These are phyloP conservation scores for Geotrichum macrosporum DNA, from an alignment of 1,139 yeast genomes.

Conservation along the genomic window DNA sequence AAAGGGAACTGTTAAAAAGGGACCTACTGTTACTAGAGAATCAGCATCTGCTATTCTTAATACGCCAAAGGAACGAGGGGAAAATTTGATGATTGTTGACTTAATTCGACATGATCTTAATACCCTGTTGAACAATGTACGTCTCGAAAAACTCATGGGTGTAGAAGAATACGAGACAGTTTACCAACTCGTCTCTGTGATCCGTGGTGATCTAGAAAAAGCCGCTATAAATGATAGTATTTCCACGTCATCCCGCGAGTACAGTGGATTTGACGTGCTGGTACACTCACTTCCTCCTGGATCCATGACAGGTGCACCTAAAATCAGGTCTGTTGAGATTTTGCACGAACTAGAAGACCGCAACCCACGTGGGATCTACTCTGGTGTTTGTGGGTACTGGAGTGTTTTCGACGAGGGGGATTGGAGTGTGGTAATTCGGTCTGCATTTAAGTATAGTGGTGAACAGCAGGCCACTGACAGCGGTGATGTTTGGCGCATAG, in stretches of 20 bases:
- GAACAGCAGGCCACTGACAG: conserved; percentile 28
- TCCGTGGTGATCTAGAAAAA: conserved; percentile 54
- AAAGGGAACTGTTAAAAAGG: conserved; percentile 85
- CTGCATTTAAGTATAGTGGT: conserved; percentile 62
- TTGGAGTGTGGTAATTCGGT: conserved; percentile 93
- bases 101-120: conserved; percentile 87
- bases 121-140: conserved; percentile 61
- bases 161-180: conserved; percentile 93
- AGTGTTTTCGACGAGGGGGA: conserved; percentile 82
- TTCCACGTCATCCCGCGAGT: conserved; percentile 29
- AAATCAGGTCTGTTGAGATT: conserved; percentile 82
- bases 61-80: conserved; percentile 93
- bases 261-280: conserved; percentile 73
- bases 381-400: conserved; percentile 97
- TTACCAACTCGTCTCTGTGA: conserved; percentile 86
- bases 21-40: conserved; percentile 42
- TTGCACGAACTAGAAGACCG: conserved; percentile 51
- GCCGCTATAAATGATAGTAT: not conserved
- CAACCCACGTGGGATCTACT: conserved; percentile 76
- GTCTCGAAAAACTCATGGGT: conserved; percentile 74
- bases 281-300: conserved; percentile 90
- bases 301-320: conserved; percentile 99
- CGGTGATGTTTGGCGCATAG: conserved; percentile 64
- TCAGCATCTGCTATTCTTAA: conserved; percentile 62
- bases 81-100: conserved; percentile 95